Evolutionary conservation across 306 rosid genomes (phyloP), one percentile per base, ranked within the genome.

Genomic region (Biancaea sappan): DNA sequence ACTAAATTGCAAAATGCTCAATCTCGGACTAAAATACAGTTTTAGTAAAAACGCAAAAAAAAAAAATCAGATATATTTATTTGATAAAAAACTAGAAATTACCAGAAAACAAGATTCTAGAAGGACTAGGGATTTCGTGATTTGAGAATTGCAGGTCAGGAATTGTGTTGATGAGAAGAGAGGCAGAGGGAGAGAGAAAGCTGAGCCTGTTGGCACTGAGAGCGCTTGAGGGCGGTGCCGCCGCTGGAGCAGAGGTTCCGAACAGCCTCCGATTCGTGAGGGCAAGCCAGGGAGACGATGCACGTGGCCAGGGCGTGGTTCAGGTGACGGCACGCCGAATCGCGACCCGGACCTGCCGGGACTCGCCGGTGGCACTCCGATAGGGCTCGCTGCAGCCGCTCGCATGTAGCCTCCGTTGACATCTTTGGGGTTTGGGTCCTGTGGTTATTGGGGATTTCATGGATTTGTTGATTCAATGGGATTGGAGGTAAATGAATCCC

Each of bases 161-260:
- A 46, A 12, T 77, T 40, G 25, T 77, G 77, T 53, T 85, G 79
- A 58, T 72, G 78, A 78, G 87, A 82, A 26, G 82, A 83, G 72
- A 88, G 86, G 52, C 93, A 88, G 8, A 77, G 53, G 41, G 89
- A 78, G 77, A 88, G 91, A 65, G 87, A 82, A 47, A 84, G 69
- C 66, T 86, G 85, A 57, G 93, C 93, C 79, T 78, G 89, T 53
- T 88, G 87, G 81, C 93, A 88, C 52, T 88, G 93, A 8, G 68
- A 72, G 46, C 93, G 90, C 67, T 88, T 88, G 15, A 82, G 89
- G 26, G 83, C 76, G 46, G 91, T 88, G 19, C 91, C 93, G 3
- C 76, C 79, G 60, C 86, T 88, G 34, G 87, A 84, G 60, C 93
- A 86, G 35, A 86, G 87, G 4, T 37, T 34, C 8, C 79, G 89